Base-by-base conservation (phyloP, 192 early-diverging fungal genomes). In the Backusella liffmaniae region DNA sequence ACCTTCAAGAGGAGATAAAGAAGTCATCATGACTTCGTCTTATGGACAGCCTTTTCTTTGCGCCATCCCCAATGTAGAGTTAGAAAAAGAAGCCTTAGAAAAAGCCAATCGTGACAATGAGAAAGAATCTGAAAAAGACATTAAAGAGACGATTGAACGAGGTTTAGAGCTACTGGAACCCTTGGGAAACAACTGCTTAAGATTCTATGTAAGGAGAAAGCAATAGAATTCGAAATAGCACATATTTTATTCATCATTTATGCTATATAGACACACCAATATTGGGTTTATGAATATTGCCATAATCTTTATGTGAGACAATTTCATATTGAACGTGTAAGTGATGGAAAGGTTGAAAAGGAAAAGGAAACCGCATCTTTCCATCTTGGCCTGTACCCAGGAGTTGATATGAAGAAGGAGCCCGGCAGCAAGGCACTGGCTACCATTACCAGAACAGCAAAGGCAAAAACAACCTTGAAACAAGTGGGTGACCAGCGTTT, bases 231-330 rank as follows among this genome's bases (percentile, higher is more conserved):
- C 29, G 10, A 56, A 39, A 65, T 34, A 3, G 32, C 10, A 23
- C 13, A 3, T 32, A 32, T 18, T 39, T 29, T 36, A 65, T 65
- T n/a, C 18, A 34, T 72, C 21, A 5, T 35, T 12, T 73, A 23
- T 32, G 32, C 32, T 32, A 3, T 32, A 29, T 73, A 81, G 80
- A 67, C 75, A 36, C 76, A 74, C 18, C 86, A 84, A 26, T 96
- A 88, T 82, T 97, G 93, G 92, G 89, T 89, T 0, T 97, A 96
- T 77, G 92, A 95, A 78, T 97, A 93, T 78, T 97, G 96, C 77
- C 95, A 95, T 81, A 42, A 59, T 18, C 46, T 72, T 23, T 68
- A 81, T 71, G 76, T 81, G 18, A 62, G 76, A 13, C 80, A 81
- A 67, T 81, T 81, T 21, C 76, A 81, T 71, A 56, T 73, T 34